phyloP scores from a whole-genome alignment of 2,329 filamentous ascomycete genomes.

The Aspergillus puulaauensis region DNA sequence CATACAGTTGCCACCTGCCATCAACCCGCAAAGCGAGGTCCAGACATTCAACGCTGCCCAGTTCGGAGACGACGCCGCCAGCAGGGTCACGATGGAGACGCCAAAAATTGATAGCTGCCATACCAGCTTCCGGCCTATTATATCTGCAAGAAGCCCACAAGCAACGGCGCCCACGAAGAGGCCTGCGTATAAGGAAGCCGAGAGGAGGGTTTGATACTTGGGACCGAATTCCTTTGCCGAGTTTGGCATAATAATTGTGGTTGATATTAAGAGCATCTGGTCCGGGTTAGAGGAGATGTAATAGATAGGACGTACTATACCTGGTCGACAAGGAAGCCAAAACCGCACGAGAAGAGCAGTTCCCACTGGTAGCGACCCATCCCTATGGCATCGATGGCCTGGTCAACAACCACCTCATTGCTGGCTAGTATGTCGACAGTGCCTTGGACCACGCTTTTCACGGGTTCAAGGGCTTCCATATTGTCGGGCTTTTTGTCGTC shows the following conservation, averaged over 20 bases:
- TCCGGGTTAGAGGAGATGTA: too few relatives aligned
- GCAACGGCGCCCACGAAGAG: constrained; percentile 4
- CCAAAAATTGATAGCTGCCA: constrained; percentile 12
- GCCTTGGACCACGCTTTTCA: background rate
- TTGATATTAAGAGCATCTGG: constrained; percentile 7
- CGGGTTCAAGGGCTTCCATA: background rate
- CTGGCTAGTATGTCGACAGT: background rate
- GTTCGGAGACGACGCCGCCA: constrained; percentile 5
- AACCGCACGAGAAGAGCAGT: constrained; percentile 3
- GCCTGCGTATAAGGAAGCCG: background rate
- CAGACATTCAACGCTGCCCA: constrained; percentile 2
- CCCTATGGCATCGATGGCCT: constrained; percentile 9
- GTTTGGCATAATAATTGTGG: constrained; percentile 8
- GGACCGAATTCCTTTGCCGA: constrained; percentile 1
- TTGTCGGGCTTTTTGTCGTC: background rate
- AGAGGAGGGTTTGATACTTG: background rate
- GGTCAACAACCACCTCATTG: background rate
- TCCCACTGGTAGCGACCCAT: constrained; percentile 13
- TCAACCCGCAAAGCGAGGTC: background rate
- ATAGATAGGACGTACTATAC: background rate
- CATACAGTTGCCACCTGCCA: constrained; percentile 23
- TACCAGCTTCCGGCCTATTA: constrained; percentile 8
- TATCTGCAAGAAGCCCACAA: constrained; percentile 6
- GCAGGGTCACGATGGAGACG: constrained; percentile 6
- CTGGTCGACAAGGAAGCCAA: constrained; percentile 12